Evolutionary conservation across 495 filamentous ascomycete species (phyloP).

Genomic region (Aspergillus diversus): DNA sequence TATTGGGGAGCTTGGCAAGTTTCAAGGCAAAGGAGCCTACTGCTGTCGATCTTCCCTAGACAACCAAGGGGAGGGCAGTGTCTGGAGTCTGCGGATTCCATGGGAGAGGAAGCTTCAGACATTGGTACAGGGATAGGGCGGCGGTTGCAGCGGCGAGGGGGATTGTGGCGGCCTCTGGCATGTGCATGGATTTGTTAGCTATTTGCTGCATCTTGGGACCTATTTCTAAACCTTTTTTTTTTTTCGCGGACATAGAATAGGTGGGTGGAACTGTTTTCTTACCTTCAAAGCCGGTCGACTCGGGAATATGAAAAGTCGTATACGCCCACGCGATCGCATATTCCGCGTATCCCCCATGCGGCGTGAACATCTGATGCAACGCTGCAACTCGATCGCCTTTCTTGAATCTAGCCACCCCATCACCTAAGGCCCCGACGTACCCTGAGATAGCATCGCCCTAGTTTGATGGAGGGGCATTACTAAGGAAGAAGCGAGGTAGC

Average conservation of each 20-base stretch:
- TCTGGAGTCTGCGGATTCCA: constrained; percentile 48
- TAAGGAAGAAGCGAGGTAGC: constrained; percentile 26
- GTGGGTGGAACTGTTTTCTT: constrained; percentile 10
- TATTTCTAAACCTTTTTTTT: too few relatives aligned
- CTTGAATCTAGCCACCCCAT: constrained; percentile 63
- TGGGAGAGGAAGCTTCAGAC: constrained; percentile 64
- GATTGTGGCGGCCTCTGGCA: constrained; percentile 65
- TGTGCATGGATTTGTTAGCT: background rate
- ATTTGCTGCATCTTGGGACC: too few relatives aligned
- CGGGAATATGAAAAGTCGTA: constrained; percentile 71
- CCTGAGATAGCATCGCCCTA: constrained; percentile 76
- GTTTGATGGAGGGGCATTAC: constrained; percentile 43
- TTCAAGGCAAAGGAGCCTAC: constrained; percentile 73
- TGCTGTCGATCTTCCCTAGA: constrained; percentile 70
- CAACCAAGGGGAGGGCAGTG: constrained; percentile 48
- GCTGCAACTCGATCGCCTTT: constrained; percentile 71
- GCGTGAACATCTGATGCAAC: constrained; percentile 64
- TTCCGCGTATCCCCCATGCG: constrained; percentile 68
- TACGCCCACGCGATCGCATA: constrained; percentile 68
- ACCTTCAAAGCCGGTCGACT: constrained; percentile 69
- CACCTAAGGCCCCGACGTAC: constrained; percentile 63
- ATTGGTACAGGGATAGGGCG: constrained; percentile 63
- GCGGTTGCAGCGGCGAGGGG: constrained; percentile 78
- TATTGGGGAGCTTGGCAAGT: constrained; percentile 65
- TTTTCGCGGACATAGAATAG: too few relatives aligned